A percentile compares a stretch with the other conserved stretches of the same genome.
These are phyloP conservation scores for Beta corolliflora DNA, from an alignment of 179 eudicot genomes.

Conservation along the genomic window DNA sequence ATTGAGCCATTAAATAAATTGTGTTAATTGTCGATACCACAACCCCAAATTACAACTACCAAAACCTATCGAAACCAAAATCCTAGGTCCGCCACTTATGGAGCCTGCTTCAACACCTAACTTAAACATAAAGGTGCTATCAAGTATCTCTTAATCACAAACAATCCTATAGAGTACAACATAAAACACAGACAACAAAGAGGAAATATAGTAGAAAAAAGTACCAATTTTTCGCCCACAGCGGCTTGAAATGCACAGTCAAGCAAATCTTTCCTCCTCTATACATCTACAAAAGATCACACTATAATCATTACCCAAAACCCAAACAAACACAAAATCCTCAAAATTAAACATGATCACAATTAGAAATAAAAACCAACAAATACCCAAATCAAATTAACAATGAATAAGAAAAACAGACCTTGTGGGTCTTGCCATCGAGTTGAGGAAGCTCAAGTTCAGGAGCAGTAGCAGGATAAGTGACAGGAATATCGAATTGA, in stretches of 20 bases:
- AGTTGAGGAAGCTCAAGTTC: constrained; percentile 87
- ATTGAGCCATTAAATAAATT: no score
- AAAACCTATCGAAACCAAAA: no score
- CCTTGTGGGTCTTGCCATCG: constrained; percentile 98
- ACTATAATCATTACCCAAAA: constrained; percentile 12
- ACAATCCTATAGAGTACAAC: neutral
- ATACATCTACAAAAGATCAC: constrained; percentile 67
- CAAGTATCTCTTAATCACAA: no score
- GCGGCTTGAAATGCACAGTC: constrained; percentile 99
- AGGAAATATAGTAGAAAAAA: neutral
- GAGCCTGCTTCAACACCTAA: no score
- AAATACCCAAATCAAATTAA: neutral
- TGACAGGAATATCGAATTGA: constrained; percentile 93
- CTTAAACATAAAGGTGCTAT: no score
- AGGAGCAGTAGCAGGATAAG: constrained; percentile 93
- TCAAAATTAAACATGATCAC: neutral
- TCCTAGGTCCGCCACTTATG: no score
- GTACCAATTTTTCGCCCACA: constrained; percentile 98
- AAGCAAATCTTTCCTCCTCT: constrained; percentile 98
- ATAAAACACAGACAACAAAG: neutral
- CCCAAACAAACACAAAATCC: neutral
- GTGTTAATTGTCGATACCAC: no score
- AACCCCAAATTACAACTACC: no score
- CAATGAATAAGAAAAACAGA: neutral
- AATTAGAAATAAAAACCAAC: neutral